These are phyloP conservation scores for Fimicolochytrium jonesii DNA, from an alignment of 192 early-diverging fungal genomes.

Conservation along the genomic window DNA sequence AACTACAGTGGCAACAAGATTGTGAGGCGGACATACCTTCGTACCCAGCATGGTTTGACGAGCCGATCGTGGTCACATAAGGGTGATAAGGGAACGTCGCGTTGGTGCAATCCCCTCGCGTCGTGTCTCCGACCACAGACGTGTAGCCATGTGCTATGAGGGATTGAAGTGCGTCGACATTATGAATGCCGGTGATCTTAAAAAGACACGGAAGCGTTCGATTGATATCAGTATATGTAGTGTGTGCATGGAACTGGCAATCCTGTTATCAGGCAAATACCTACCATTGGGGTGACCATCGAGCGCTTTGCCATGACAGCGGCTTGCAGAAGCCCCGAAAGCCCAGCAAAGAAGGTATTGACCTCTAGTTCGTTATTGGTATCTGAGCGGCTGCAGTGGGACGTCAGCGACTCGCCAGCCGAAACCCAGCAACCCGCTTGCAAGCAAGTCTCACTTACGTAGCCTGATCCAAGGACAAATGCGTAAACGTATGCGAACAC, in stretches of 20 bases:
- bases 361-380: slow-evolving; percentile 38
- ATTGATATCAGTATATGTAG: no score
- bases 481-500: slow-evolving; percentile 38
- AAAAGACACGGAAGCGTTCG: no score
- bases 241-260: no score
- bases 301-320: slow-evolving; percentile 21
- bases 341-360: slow-evolving; percentile 39
- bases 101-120: slow-evolving; percentile 20
- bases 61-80: slow-evolving; percentile 32
- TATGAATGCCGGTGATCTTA: slow-evolving; percentile 41
- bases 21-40: no score
- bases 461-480: slow-evolving; percentile 38
- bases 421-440: no score
- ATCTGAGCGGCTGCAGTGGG: slow-evolving; percentile 21
- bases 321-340: slow-evolving; percentile 18
- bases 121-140: slow-evolving; percentile 33
- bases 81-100: slow-evolving; percentile 15
- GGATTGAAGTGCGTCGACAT: slow-evolving; percentile 37
- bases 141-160: slow-evolving; percentile 34
- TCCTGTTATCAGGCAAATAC: background rate
- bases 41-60: slow-evolving; percentile 39
- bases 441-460: background rate
- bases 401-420: no score
- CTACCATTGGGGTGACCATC: slow-evolving; percentile 37
- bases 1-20: no score